Evolutionary conservation across 2,329 filamentous ascomycete species (phyloP), one percentile per base, ranked within the genome.

Genomic region (Sclerotinia borealis): DNA sequence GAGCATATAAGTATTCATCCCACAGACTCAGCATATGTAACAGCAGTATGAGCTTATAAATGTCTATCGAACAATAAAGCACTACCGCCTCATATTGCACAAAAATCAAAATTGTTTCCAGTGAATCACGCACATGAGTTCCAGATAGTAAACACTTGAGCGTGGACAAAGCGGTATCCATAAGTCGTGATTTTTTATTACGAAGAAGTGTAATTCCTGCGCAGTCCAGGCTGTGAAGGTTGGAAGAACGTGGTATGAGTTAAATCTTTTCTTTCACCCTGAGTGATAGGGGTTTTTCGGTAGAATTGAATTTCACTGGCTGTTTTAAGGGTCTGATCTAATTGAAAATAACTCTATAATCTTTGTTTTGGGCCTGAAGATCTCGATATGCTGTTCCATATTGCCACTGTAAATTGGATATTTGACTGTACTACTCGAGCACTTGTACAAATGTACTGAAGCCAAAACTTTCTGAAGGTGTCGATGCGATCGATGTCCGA

Each of bases 211-310:
- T 34, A 13, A 25, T 27, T 45, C 34, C 39, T 5, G 4, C 4
- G 17, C 13, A 7, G 39, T 25, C 15, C 2, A 45, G 39, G 17
- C n/a, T 4, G 22, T 1, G 27, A 11, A 19, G 11, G 1, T 17
- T 56, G 39, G 19, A 56, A 34, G 39, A 56, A 9, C 3, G 8
- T 22, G 54, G n/a, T 45, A 19, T n/a, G 3, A 34, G 13, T 6
- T 19, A 19, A 7, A 45, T 56, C 19, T 22, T 43, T 56, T 34
- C 13, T 11, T 43, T 17, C 4, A 10, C 13, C 22, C 19, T 43
- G 13, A 6, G 7, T 10, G 6, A 17, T 15, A 8, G 13, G 0
- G 27, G 25, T 2, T 17, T 25, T 25, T 22, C 13, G 0, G 1
- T 8, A 11, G 19, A 11, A 17, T 17, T 34, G 9, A 45, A 22